Evolutionary conservation across 1,139 yeast genomes (phyloP).

Genomic region (Suhomyces bokatorum): DNA sequence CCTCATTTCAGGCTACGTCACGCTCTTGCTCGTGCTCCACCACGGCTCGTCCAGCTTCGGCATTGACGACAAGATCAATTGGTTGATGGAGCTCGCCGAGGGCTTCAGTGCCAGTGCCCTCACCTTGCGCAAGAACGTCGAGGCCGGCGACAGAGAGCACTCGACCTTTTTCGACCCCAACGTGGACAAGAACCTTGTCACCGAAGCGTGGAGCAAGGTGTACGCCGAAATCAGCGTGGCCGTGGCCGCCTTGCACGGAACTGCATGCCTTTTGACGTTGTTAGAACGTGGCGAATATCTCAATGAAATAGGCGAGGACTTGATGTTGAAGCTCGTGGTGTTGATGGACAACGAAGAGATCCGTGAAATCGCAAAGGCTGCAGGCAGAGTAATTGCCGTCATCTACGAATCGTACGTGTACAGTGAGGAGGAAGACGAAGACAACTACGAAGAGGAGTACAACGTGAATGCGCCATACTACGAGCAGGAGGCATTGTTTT

Average conservation of each 20-base stretch:
- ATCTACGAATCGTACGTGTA: slow-evolving; percentile 60
- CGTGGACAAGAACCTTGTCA: slow-evolving; percentile 38
- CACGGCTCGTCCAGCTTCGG: slow-evolving; percentile 54
- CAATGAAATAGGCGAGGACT: slow-evolving; percentile 43
- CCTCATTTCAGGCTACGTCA: slow-evolving; percentile 46
- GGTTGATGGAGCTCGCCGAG: slow-evolving; percentile 49
- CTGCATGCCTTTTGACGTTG: slow-evolving; percentile 48
- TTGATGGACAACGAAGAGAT: slow-evolving; percentile 46
- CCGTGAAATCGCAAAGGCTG: slow-evolving; percentile 49
- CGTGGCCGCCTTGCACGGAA: slow-evolving; percentile 49
- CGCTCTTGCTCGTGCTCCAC: slow-evolving; percentile 45
- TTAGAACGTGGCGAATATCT: slow-evolving; percentile 40
- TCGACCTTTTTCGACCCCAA: slow-evolving; percentile 43
- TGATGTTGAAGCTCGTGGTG: slow-evolving; percentile 40
- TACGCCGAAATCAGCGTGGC: slow-evolving; percentile 41
- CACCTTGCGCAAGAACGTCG: slow-evolving; percentile 34
- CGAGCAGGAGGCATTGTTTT: slow-evolving; percentile 54
- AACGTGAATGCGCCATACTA: slow-evolving; percentile 56
- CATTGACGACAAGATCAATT: slow-evolving; percentile 44
- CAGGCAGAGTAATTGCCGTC: slow-evolving; percentile 62
- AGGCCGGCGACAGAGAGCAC: slow-evolving; percentile 46
- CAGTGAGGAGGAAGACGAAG: slow-evolving; percentile 30
- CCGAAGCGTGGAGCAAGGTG: slow-evolving; percentile 36
- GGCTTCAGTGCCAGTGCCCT: slow-evolving; percentile 42
- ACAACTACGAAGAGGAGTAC: slow-evolving; percentile 37